A percentile compares a stretch with the other conserved stretches of the same genome.
These are phyloP conservation scores for Agrocybe chaxingu DNA, from an alignment of 768 basidiomycete genomes.

Conservation along the genomic window DNA sequence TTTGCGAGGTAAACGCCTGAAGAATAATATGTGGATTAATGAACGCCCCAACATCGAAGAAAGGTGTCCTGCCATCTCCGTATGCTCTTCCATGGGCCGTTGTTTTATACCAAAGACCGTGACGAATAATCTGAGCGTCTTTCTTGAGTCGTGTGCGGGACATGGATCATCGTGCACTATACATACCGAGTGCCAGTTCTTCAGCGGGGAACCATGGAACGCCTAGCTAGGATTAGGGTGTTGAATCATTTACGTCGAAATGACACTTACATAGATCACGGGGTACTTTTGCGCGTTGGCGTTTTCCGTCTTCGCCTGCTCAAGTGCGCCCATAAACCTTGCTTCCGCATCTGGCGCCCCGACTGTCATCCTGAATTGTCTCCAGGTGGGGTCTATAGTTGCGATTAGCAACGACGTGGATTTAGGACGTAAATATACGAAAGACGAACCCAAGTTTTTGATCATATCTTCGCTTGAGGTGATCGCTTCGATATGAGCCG, in stretches of 20 bases:
- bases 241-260: background rate
- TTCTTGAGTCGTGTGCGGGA: background rate
- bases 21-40: conserved; percentile 1
- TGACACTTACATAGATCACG: conserved; percentile 37
- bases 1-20: conserved; percentile 68
- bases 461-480: conserved; percentile 50
- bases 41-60: background rate
- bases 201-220: conserved; percentile 64
- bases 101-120: conserved; percentile 64
- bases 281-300: conserved; percentile 43
- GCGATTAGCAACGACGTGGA: background rate
- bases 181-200: conserved; percentile 70
- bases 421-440: background rate
- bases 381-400: conserved; percentile 40
- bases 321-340: conserved; percentile 49
- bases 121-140: conserved; percentile 55
- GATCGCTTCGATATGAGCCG: conserved; percentile 66
- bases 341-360: conserved; percentile 73
- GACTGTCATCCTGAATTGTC: conserved; percentile 69
- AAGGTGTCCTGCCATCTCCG: conserved; percentile 48
- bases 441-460: conserved; percentile 43
- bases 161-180: background rate
- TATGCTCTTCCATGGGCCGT: conserved; percentile 57
- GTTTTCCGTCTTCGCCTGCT: conserved; percentile 32
- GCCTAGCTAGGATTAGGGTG: conserved; percentile 34